Percentiles rank a stretch among this genome's conserved stretches.
These are phyloP conservation scores for Cytospora mali DNA, from an alignment of 2,329 filamentous ascomycete species.

Conservation along the genomic window DNA sequence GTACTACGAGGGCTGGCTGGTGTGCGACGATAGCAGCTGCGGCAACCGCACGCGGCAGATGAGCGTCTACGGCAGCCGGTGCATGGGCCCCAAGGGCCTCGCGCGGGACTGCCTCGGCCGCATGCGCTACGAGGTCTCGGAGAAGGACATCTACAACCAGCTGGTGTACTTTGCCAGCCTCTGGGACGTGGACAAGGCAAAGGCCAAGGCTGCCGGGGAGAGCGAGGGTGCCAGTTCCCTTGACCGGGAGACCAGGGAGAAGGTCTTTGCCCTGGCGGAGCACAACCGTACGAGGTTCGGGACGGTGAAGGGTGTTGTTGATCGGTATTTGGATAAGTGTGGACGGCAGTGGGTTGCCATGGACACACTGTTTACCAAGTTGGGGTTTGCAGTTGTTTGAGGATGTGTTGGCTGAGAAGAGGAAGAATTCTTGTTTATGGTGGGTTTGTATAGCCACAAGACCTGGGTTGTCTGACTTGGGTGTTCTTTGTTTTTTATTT, in stretches of 20 bases:
- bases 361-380: slow-evolving; percentile 78
- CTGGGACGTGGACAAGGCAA: slow-evolving; percentile 88
- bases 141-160: slow-evolving; percentile 94
- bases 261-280: slow-evolving; percentile 72
- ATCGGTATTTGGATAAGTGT: slow-evolving; percentile 84
- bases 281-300: slow-evolving; percentile 80
- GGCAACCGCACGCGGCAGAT: slow-evolving; percentile 87
- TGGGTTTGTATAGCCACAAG: slow-evolving; percentile 3
- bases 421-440: neutral
- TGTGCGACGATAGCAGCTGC: slow-evolving; percentile 88
- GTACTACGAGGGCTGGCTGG: slow-evolving; percentile 92
- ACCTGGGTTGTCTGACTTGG: neutral
- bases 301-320: slow-evolving; percentile 75
- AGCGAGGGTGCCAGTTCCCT: slow-evolving; percentile 33
- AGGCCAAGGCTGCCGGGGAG: slow-evolving; percentile 50
- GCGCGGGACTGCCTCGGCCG: slow-evolving; percentile 81
- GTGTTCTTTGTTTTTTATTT: neutral
- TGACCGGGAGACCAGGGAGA: slow-evolving; percentile 60
- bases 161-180: slow-evolving; percentile 82
- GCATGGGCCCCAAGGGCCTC: slow-evolving; percentile 82
- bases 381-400: slow-evolving; percentile 51
- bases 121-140: slow-evolving; percentile 85
- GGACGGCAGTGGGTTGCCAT: slow-evolving; percentile 92
- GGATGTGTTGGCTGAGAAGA: neutral
- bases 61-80: slow-evolving; percentile 88